Evolutionary conservation across 768 basidiomycete species (phyloP).

Genomic region (Lepiota brunneoincarnata): DNA sequence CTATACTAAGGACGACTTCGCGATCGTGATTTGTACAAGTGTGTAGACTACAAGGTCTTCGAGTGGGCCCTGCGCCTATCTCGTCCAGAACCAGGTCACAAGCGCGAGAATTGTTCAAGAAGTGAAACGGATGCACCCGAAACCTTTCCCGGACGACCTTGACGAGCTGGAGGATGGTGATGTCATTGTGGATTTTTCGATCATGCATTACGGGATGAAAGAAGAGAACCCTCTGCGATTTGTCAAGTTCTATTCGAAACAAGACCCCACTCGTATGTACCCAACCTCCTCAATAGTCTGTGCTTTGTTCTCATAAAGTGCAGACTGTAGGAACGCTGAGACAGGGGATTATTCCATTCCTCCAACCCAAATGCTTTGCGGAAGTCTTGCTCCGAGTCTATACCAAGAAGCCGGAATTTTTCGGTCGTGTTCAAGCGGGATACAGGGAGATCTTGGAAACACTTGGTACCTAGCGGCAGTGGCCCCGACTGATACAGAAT

Average conservation of each 20-base stretch:
- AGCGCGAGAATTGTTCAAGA: slow-evolving; percentile 37
- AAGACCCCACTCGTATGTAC: slow-evolving; percentile 50
- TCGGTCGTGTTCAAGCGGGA: slow-evolving; percentile 64
- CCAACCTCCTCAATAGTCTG: not conserved
- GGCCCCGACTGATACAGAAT: not conserved
- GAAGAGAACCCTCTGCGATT: slow-evolving; percentile 65
- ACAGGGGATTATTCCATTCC: slow-evolving; percentile 59
- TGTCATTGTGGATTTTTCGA: slow-evolving; percentile 60
- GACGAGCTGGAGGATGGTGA: slow-evolving; percentile 40
- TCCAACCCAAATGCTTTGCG: slow-evolving; percentile 64
- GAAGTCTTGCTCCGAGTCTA: slow-evolving; percentile 72
- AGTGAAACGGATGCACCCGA: slow-evolving; percentile 29
- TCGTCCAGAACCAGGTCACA: slow-evolving; percentile 39
- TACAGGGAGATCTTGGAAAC: slow-evolving; percentile 45
- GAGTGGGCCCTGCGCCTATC: slow-evolving; percentile 35
- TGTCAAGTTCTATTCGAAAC: slow-evolving; percentile 75
- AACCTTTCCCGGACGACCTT: slow-evolving; percentile 17
- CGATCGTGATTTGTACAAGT: slow-evolving; percentile 63
- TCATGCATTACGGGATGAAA: slow-evolving; percentile 79
- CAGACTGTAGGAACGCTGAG: slow-evolving; percentile 44
- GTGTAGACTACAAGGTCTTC: slow-evolving; percentile 61
- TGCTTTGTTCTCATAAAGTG: not conserved
- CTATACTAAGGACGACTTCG: slow-evolving; percentile 62
- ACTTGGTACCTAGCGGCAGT: not conserved
- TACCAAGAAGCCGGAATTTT: slow-evolving; percentile 58